These are phyloP conservation scores for Sporothrix schenckii DNA, from an alignment of 2,329 filamentous ascomycete genomes.

Conservation along the genomic window DNA sequence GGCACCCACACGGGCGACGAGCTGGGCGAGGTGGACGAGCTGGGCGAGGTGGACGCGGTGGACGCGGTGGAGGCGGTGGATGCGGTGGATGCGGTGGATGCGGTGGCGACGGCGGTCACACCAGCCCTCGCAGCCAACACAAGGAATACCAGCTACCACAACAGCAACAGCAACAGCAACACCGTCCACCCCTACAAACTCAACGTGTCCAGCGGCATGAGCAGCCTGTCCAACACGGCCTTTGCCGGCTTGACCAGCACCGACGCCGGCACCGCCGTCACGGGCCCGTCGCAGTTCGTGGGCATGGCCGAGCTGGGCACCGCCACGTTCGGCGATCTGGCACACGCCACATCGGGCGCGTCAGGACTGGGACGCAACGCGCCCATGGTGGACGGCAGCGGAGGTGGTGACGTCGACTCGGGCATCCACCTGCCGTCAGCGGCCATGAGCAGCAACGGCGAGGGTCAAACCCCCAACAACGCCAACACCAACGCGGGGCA, in stretches of 20 bases:
- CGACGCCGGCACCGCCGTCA: not conserved
- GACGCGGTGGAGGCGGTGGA: no score
- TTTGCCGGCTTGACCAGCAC: not conserved
- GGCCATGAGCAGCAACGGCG: conserved; percentile 17
- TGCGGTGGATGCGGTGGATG: no score
- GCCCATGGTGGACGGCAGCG: conserved; percentile 8
- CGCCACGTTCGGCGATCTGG: not conserved
- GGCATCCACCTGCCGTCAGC: conserved; percentile 27
- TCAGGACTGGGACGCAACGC: not conserved
- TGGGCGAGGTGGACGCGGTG: no score
- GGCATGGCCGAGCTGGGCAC: conserved; percentile 13
- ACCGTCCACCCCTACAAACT: not conserved
- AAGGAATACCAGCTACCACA: not conserved
- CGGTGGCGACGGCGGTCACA: not conserved
- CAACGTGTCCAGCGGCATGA: not conserved
- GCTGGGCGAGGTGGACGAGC: not conserved
- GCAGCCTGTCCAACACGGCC: not conserved
- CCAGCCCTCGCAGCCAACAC: not conserved
- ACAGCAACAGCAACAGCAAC: not conserved
- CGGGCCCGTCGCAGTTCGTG: conserved; percentile 10
- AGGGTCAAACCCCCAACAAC: not conserved
- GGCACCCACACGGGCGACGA: not conserved
- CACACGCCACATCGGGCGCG: not conserved
- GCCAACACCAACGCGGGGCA: not conserved
- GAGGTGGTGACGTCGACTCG: conserved; percentile 28